Conservation (phyloP, 116 monocot species). For the Phalaenopsis hybrid region DNA sequence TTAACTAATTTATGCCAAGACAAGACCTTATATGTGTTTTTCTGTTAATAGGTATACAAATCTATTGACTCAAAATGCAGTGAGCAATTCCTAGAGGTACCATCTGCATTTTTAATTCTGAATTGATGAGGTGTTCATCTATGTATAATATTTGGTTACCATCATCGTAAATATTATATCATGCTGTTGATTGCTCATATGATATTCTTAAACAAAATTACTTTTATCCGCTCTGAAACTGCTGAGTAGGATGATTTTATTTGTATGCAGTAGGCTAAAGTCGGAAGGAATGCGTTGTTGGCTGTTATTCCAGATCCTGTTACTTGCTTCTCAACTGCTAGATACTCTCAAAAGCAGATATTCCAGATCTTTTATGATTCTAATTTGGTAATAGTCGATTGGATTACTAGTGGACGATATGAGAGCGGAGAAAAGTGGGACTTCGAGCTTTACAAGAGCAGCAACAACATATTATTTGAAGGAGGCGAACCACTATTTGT, state of each 20-base stretch:
- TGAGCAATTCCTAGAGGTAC: constrained; percentile 86
- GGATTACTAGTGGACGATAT: constrained; percentile 94
- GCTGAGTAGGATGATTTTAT: constrained; percentile 2
- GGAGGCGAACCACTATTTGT: constrained; percentile 63
- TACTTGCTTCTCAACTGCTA: constrained; percentile 87
- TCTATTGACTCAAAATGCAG: constrained; percentile 65
- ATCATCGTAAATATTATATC: too few relatives aligned
- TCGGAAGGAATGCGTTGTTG: constrained; percentile 62
- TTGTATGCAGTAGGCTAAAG: constrained; percentile 65
- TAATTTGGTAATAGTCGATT: constrained; percentile 86
- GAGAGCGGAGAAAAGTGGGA: constrained; percentile 94
- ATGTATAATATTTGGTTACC: not conserved
- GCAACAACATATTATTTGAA: constrained; percentile 51
- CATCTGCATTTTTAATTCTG: not conserved
- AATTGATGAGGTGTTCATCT: not conserved
- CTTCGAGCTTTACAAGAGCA: constrained; percentile 78
- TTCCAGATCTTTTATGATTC: constrained; percentile 57
- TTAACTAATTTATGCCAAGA: not conserved
- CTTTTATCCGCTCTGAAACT: not conserved
- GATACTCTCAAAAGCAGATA: constrained; percentile 75
- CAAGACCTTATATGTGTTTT: not conserved
- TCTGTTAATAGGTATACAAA: constrained; percentile 69
- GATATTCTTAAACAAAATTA: not conserved
- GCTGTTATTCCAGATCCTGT: constrained; percentile 93
- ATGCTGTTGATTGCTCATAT: not conserved